These are phyloP conservation scores for Acacia confusa DNA, from an alignment of 306 rosid species.

Conservation along the genomic window DNA sequence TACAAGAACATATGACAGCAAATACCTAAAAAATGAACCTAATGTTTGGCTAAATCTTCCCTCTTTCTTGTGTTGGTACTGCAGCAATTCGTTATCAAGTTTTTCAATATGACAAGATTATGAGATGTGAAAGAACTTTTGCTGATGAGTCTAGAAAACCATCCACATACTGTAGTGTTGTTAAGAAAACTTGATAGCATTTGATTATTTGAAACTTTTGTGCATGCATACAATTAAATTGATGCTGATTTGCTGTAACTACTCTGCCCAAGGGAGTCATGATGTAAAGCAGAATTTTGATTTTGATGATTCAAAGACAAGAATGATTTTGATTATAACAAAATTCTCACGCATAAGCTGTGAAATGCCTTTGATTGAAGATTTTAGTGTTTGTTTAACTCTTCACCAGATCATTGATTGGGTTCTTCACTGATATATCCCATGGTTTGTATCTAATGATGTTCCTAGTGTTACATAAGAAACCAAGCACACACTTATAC, in stretches of 20 bases:
- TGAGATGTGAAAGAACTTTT: neutral
- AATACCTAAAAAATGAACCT: no score
- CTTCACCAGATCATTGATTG: neutral
- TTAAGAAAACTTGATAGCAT: neutral
- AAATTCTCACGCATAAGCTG: neutral
- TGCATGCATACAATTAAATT: constrained; percentile 11
- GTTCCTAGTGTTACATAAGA: neutral
- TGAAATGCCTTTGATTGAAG: neutral
- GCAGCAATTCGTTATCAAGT: neutral
- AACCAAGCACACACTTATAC: neutral
- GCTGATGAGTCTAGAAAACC: neutral
- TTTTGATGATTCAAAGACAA: constrained; percentile 13
- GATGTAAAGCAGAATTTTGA: constrained; percentile 21
- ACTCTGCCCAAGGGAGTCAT: constrained; percentile 6
- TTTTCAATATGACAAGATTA: neutral
- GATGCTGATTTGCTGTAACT: neutral
- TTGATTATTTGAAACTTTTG: neutral
- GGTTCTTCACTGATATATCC: neutral
- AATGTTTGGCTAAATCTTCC: no score
- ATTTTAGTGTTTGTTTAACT: neutral
- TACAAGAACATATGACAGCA: no score
- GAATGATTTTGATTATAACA: constrained; percentile 28
- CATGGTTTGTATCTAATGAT: neutral
- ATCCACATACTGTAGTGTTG: neutral
- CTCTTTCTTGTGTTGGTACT: no score